These are phyloP conservation scores for Acacia melanoxylon DNA, from an alignment of 306 rosid genomes.

Conservation along the genomic window DNA sequence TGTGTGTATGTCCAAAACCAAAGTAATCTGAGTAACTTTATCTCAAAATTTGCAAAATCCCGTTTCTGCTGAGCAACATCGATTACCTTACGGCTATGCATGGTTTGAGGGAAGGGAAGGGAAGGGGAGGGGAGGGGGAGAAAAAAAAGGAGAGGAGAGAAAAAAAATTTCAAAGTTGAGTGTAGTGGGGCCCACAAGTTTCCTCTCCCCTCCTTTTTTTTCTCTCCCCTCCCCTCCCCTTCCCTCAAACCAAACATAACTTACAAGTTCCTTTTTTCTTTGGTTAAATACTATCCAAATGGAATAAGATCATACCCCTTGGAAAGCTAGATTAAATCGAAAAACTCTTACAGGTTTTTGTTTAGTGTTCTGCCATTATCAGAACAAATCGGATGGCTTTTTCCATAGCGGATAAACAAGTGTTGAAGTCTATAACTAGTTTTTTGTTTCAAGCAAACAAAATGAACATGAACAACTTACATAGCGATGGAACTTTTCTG, in stretches of 20 bases:
- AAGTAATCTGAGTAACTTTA: neutral
- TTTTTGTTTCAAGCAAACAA: neutral
- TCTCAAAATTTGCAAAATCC: neutral
- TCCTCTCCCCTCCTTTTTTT: no score
- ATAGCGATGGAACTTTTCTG: slow-evolving; percentile 58
- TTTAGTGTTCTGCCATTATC: neutral
- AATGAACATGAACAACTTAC: slow-evolving; percentile 47
- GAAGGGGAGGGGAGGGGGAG: no score
- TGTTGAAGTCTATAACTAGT: neutral
- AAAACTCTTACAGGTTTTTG: neutral
- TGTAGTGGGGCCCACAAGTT: no score
- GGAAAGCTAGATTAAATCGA: neutral
- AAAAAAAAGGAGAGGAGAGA: no score
- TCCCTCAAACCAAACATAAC: no score
- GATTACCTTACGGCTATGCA: no score
- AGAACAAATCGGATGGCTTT: neutral
- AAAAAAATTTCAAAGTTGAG: no score
- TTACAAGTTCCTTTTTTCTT: neutral
- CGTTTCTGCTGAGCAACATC: neutral
- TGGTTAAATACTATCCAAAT: neutral
- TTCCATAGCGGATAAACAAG: neutral
- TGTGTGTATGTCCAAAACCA: neutral
- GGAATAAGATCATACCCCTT: neutral
- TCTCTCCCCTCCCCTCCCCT: no score
- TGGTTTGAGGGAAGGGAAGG: no score